Evolutionary conservation across 345 rosid genomes (phyloP), one percentile per base, ranked within the genome.

Genomic region (Dovyalis caffra): DNA sequence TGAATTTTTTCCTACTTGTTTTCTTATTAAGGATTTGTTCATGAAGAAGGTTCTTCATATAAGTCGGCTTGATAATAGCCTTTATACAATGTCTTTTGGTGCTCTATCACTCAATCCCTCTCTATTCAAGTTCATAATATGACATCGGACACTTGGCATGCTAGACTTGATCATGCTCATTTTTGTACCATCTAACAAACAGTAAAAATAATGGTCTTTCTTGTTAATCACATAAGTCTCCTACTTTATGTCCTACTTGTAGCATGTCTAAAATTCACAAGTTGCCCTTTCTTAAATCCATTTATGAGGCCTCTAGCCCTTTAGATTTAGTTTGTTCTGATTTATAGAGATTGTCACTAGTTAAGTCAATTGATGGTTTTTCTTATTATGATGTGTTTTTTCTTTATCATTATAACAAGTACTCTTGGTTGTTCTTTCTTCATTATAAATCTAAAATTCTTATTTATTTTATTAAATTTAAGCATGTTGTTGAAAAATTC

Each of bases 141-240:
- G n/a, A n/a, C n/a, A n/a, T n/a, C n/a, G n/a, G n/a, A n/a, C n/a
- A 60, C 25, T 23, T 60, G 64, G 64, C 64, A 60, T 60, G 64
- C 29, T 7, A 4, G 64, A 23, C 28, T 60, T 7, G 64, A 32
- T 3, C 64, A 60, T 60, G 64, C 64, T 60, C 28, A 29, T 60
- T 60, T 60, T 60, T 9, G 20, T 26, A 60, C 32, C 1, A 14
- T 60, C 9, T 8, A 60, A 7, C 23, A 23, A 23, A 20, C 28
- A 1, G 9, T 60, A 1, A 23, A 12, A 6, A 8, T 23, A 3
- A 23, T 23, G 23, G 10, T 23, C 4, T 23, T 60, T 2, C 15
- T 32, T 23, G 25, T 33, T 18, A n/a, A n/a, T 32, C 40, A 18
- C 14, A 33, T 16, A 18, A 64, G 8, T 32, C 4, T 64, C 18